phyloP scores from a whole-genome alignment of 1,139 yeast genomes.

The Sugiyamaella novakii region DNA sequence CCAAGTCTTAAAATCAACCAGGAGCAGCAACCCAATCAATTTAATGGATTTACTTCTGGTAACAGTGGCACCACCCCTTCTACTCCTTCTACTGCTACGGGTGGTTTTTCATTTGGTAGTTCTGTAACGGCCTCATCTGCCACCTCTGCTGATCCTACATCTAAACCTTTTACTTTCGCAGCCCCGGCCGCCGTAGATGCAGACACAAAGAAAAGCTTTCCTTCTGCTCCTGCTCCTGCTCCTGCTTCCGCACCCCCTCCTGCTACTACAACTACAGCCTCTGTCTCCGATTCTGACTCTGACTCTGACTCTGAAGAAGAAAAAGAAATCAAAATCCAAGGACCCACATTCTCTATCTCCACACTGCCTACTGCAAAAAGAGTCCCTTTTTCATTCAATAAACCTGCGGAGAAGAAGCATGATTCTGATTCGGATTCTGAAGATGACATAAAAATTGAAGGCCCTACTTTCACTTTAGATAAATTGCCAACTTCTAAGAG shows the following conservation, averaged over 20 bases:
- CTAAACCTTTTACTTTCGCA: conserved; percentile 11
- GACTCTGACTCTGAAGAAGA: conserved; percentile 23
- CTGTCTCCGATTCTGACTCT: conserved; percentile 44
- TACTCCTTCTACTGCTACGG: conserved; percentile 6
- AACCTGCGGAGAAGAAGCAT: conserved; percentile 14
- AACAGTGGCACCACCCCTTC: not conserved
- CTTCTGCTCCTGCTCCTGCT: conserved; percentile 4
- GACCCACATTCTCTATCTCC: conserved; percentile 62
- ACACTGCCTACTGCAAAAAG: conserved; percentile 57
- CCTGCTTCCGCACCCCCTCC: conserved; percentile 7
- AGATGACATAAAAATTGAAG: conserved; percentile 28
- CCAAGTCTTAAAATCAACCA: too few relatives aligned
- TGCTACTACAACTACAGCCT: conserved; percentile 33
- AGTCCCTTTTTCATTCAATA: conserved; percentile 51
- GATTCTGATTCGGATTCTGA: conserved; percentile 30
- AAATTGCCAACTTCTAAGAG: conserved; percentile 28
- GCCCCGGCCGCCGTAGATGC: too few relatives aligned
- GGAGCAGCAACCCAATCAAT: not conserved
- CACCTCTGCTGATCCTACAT: not conserved
- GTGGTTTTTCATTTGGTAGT: not conserved
- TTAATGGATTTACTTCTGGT: not conserved
- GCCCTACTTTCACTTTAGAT: conserved; percentile 31
- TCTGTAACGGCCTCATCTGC: conserved; percentile 4
- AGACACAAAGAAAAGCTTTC: too few relatives aligned
- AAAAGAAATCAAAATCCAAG: conserved; percentile 46